A percentile compares a stretch with the other conserved stretches of the same genome.
These are phyloP conservation scores for Trichoderma sp. DNA, from an alignment of 2,329 filamentous ascomycete species.

Conservation along the genomic window DNA sequence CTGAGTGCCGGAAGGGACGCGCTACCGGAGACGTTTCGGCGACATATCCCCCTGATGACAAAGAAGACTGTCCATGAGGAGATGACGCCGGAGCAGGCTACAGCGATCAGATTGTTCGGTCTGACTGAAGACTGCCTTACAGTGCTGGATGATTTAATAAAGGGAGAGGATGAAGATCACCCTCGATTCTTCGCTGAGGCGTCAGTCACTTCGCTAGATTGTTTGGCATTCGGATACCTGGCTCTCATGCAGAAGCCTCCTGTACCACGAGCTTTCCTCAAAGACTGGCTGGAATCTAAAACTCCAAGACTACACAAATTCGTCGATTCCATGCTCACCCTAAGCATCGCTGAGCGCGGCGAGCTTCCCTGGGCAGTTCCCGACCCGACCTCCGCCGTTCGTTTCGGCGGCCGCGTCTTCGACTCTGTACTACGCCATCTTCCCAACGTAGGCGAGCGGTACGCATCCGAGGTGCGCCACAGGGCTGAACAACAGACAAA, in stretches of 20 bases:
- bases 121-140: conserved; percentile 72
- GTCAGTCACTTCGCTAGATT: conserved; percentile 62
- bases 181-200: conserved; percentile 41
- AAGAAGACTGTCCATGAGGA: conserved; percentile 63
- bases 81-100: conserved; percentile 71
- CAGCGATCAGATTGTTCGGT: conserved; percentile 75
- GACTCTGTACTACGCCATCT: conserved; percentile 44
- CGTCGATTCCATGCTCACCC: conserved; percentile 39
- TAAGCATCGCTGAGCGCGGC: conserved; percentile 31
- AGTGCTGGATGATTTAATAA: conserved; percentile 65
- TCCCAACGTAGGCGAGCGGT: conserved; percentile 44
- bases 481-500: conserved; percentile 41
- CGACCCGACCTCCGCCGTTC: conserved; percentile 33
- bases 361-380: conserved; percentile 38
- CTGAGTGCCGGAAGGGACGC: conserved; percentile 44
- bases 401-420: conserved; percentile 39
- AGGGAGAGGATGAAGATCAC: conserved; percentile 27
- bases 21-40: conserved; percentile 47
- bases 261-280: conserved; percentile 49
- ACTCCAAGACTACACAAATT: conserved; percentile 40
- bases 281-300: conserved; percentile 47
- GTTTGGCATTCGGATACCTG: conserved; percentile 78
- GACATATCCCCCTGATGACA: conserved; percentile 42
- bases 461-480: conserved; percentile 44
- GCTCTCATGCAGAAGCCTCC: conserved; percentile 65